A percentile compares a stretch with the other conserved stretches of the same genome.
Conservation (phyloP, 108 stramenopile species). For the Epipyxis sp. region DNA sequence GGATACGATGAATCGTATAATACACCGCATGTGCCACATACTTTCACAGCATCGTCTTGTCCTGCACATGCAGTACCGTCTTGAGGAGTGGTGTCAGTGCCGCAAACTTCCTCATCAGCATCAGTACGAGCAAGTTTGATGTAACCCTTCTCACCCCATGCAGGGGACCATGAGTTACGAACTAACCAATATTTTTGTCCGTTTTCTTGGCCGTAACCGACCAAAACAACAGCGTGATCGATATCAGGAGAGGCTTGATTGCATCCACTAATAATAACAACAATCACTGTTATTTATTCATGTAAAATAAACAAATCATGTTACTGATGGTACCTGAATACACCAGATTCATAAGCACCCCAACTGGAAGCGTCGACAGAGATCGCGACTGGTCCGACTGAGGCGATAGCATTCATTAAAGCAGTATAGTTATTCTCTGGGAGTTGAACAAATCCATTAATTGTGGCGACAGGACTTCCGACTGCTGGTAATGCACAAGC, state of each 20-base stretch:
- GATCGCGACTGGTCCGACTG: constrained; percentile 68
- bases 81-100: constrained; percentile 62
- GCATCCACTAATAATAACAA: constrained; percentile 5
- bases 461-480: constrained; percentile 49
- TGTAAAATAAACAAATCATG: too few relatives aligned
- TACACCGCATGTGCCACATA: constrained; percentile 73
- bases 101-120: constrained; percentile 47
- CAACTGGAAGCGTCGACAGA: constrained; percentile 66
- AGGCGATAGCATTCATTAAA: constrained; percentile 75
- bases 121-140: constrained; percentile 38
- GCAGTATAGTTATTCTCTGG: constrained; percentile 68
- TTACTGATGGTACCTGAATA: too few relatives aligned
- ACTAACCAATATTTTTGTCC: constrained; percentile 62
- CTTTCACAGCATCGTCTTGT: constrained; percentile 62
- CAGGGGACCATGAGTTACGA: constrained; percentile 56
- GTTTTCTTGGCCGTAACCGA: constrained; percentile 70
- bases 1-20: constrained; percentile 66
- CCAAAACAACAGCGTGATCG: constrained; percentile 75
- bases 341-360: constrained; percentile 61
- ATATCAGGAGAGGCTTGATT: constrained; percentile 40
- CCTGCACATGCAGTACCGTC: constrained; percentile 73
- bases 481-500: constrained; percentile 43
- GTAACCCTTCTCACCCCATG: constrained; percentile 59
- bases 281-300: too few relatives aligned
- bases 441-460: constrained; percentile 66